Base-by-base conservation (phyloP, 208 protist genomes). In the Trypanosoma rangeli region DNA sequence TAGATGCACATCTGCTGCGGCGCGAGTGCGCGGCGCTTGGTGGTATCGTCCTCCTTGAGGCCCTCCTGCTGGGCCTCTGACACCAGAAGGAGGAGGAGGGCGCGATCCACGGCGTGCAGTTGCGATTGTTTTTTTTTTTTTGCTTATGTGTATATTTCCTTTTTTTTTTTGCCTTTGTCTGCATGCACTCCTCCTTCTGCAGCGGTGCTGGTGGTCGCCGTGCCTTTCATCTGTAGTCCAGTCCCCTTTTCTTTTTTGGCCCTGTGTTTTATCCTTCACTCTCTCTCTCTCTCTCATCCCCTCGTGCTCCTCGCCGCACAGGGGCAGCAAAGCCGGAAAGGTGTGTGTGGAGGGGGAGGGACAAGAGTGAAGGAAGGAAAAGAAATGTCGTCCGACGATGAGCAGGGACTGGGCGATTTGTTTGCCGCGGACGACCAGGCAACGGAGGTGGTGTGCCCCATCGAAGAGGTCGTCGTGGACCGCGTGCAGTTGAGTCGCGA, bases 331-430 rank as follows among this genome's bases (percentile, higher is more conserved):
- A 81, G 76, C 15, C 73, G 87, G 24, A 82, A 78, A 7, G 76
- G 77, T 58, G 57, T 94, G 7, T 92, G 92, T 62, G 82, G 60
- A 16, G 75, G 59, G 4, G 79, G 24, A 2, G 76, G 72, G 0
- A 79, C 64, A 24, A 70, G 68, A 16, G 55, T 5, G 28, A 57
- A 62, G 42, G 42, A n/a, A n/a, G 13, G 42, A 46, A 46, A 46
- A 5, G 42, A 48, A 18, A 59, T 70, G 69, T 58, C 39, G 35
- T 58, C 37, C 24, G 58, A 68, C 33, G 78, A 85, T 56, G 82
- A 83, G 39, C 79, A 83, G 39, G 82, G 74, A 13, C 71, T 87
- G 28, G 82, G 77, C 12, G 73, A 76, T 53, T 60, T 93, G 10
- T 90, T 93, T 61, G 82, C 68, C 22, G 80, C 64, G 5, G 85